phyloP scores from a whole-genome alignment of 1,284 basidiomycete species.

The Athelia psychrophila region DNA sequence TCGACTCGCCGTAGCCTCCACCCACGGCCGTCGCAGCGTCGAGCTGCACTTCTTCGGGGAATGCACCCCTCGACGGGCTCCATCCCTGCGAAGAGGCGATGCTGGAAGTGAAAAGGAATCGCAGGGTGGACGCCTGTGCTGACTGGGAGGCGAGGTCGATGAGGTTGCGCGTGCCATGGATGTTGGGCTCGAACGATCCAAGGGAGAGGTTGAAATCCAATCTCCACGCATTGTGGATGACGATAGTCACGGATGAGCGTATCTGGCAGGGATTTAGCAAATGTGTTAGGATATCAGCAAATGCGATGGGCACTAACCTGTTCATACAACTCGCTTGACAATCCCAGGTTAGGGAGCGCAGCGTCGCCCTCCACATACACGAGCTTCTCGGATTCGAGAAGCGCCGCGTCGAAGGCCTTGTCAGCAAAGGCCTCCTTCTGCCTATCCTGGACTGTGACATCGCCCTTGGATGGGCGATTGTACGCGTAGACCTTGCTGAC shows the following conservation, averaged over 20 bases:
- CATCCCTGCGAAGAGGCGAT: constrained; percentile 20
- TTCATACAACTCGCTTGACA: constrained; percentile 1
- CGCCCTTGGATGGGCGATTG: constrained; percentile 12
- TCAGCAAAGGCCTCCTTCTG: constrained; percentile 16
- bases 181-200: constrained; percentile 32
- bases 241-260: constrained; percentile 6
- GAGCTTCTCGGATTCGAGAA: constrained; percentile 17
- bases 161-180: constrained; percentile 32
- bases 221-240: constrained; percentile 33
- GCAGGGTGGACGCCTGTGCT: constrained; percentile 4
- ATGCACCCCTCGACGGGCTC: constrained; percentile 16
- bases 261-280: too few species aligned
- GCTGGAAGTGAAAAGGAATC: constrained; percentile 30
- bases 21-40: constrained; percentile 19
- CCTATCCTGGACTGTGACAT: constrained; percentile 7
- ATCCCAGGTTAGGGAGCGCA: constrained; percentile 1
- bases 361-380: constrained; percentile 15
- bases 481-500: constrained; percentile 23
- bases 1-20: constrained; percentile 30
- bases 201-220: constrained; percentile 39
- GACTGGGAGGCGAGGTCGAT: constrained; percentile 29
- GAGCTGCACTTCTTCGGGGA: constrained; percentile 27
- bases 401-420: constrained; percentile 11
- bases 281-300: too few species aligned
- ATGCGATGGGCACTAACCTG: neutral